Conservation (phyloP, 208 protist genomes). For the Crithidia brevicula region DNA sequence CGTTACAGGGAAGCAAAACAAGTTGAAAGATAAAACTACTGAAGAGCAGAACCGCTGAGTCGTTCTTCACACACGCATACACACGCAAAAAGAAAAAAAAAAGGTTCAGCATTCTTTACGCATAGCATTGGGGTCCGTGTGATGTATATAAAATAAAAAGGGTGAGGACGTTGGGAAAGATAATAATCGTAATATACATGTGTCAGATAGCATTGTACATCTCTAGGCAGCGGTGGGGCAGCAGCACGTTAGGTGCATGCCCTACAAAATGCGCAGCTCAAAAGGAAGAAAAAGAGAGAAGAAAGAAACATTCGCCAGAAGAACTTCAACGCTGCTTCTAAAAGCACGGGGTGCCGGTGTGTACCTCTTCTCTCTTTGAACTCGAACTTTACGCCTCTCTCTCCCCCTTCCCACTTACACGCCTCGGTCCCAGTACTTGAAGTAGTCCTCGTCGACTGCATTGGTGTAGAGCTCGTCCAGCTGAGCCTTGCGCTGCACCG, state of each 20-base stretch:
- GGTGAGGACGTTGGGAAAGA: too few species aligned
- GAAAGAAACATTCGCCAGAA: not conserved
- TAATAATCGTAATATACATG: conserved; percentile 20
- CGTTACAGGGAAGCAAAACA: too few species aligned
- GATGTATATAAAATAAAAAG: not conserved
- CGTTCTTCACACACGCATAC: not conserved
- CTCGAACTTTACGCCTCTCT: not conserved
- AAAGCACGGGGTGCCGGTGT: too few species aligned
- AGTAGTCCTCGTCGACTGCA: conserved; percentile 91
- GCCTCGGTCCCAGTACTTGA: conserved; percentile 89
- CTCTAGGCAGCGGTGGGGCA: too few species aligned
- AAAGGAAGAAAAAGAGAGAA: not conserved
- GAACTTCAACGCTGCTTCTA: not conserved
- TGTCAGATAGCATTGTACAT: conserved; percentile 3
- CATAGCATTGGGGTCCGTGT: too few species aligned
- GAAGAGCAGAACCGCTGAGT: not conserved
- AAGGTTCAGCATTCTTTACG: too few species aligned
- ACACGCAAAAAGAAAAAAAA: not conserved
- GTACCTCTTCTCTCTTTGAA: too few species aligned
- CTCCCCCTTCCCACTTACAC: conserved; percentile 40
- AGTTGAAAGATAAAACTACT: too few species aligned
- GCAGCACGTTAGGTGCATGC: too few species aligned
- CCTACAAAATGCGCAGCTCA: too few species aligned
- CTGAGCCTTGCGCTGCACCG: conserved; percentile 50
- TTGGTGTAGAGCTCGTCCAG: conserved; percentile 88